Base-by-base conservation (phyloP, 1,284 basidiomycete species). In the Chondrostereum purpureum region DNA sequence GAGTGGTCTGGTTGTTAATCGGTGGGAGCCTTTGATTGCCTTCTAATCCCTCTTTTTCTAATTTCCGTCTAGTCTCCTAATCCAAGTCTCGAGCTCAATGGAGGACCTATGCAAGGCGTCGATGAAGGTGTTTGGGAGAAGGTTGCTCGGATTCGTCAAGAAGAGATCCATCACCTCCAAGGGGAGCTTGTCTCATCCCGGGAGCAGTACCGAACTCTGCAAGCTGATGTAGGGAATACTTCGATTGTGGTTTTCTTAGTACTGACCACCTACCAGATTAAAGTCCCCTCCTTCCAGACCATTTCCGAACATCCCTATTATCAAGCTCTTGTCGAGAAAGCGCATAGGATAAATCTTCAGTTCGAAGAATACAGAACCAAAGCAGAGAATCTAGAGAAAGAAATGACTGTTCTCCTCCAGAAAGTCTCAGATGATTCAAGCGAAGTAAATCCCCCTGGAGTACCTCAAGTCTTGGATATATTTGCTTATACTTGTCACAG, bases 1-100 rank as follows among this genome's bases (percentile, higher is more conserved):
- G 69, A 76, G 82, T 77, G 72, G 69, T 70, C 70, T 72, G 75
- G 66, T 78, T 64, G n/a, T 8, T 43, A 75, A 80, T 70, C 75
- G 76, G 78, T 80, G 76, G 75, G 76, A 75, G 68, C 69, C 27
- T 65, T 65, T 63, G 62, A 61, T 53, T 61, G 63, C 64, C 27
- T n/a, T 66, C 64, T 66, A 55, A 67, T 67, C 5, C 47, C 53
- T 53, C 47, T 53, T 52, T 61, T 56, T 74, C 70, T 76, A 60
- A 76, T 69, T 33, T 56, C 39, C 48, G 39, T 55, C 20, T 56
- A 77, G 72, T 63, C 58, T 23, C 58, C 60, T 31, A 44, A 53
- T 44, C 45, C 55, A 37, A 17, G 18, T 37, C 33, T 37, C 35
- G 23, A 42, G 12, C 54, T 39, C n/a, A 66, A 71, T 52, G 66